Conservation (phyloP, 345 rosid genomes). For the Arabidopsis suecica region DNA sequence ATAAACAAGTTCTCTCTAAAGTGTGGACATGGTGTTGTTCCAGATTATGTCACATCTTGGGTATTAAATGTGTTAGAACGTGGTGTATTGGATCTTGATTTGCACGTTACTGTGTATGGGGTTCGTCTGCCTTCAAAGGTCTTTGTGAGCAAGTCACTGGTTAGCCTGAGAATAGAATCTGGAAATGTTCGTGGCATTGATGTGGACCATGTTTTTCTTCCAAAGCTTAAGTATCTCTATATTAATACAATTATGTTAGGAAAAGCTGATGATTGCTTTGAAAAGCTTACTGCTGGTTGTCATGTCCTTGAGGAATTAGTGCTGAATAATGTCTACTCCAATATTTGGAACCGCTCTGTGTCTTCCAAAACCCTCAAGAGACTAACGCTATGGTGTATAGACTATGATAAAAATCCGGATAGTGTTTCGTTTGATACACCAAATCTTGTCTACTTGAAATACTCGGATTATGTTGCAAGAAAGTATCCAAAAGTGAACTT, state of each 20-base stretch:
- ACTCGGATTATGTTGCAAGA: background rate
- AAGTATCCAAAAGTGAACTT: conserved; percentile 13
- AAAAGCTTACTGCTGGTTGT: background rate
- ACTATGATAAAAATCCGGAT: background rate
- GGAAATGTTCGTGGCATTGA: background rate
- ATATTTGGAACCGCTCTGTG: background rate
- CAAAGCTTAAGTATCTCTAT: conserved; percentile 12
- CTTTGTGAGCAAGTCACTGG: conserved; percentile 17
- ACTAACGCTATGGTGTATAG: background rate
- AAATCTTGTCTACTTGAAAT: background rate
- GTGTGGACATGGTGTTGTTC: conserved; percentile 6
- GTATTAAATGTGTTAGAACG: conserved; percentile 21
- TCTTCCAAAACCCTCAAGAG: conserved; percentile 9
- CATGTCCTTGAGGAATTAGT: background rate
- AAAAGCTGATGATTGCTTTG: background rate
- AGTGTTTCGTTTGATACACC: background rate
- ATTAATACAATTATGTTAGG: background rate
- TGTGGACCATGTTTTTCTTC: conserved; percentile 1
- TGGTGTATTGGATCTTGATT: conserved; percentile 16
- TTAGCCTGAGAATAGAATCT: conserved; percentile 3
- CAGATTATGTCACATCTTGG: background rate
- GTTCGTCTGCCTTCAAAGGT: conserved; percentile 10
- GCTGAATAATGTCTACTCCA: background rate
- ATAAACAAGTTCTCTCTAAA: conserved; percentile 12
- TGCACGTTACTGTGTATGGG: background rate